Evolutionary conservation across 2,329 filamentous ascomycete species (phyloP).

Genomic region (Calonectria hawksworthii): DNA sequence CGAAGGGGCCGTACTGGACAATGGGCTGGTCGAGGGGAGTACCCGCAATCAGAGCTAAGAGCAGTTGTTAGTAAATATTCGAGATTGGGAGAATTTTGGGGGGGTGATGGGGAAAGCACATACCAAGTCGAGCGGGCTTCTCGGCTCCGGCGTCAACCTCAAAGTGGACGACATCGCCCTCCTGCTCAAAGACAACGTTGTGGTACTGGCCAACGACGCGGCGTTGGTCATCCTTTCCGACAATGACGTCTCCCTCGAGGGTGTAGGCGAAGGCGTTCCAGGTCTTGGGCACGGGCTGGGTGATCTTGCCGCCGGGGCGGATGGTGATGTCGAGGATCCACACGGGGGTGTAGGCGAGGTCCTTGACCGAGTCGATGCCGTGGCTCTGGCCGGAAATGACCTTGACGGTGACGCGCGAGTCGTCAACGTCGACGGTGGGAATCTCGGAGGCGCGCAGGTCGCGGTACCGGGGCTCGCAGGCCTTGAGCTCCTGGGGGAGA

Average conservation of each 20-base stretch:
- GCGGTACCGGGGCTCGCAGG: slow-evolving; percentile 91
- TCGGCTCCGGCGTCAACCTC: slow-evolving; percentile 76
- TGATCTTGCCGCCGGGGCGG: slow-evolving; percentile 81
- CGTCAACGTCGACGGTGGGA: slow-evolving; percentile 78
- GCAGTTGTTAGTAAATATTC: slow-evolving; percentile 1
- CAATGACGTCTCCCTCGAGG: slow-evolving; percentile 79
- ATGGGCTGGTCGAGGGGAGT: slow-evolving; percentile 84
- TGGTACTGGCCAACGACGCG: slow-evolving; percentile 78
- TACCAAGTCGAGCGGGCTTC: slow-evolving; percentile 66
- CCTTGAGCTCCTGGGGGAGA: slow-evolving; percentile 84
- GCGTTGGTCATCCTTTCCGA: slow-evolving; percentile 68
- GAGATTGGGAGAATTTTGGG: neutral
- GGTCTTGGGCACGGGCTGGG: slow-evolving; percentile 80
- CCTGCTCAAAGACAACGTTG: slow-evolving; percentile 88
- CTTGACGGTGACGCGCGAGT: slow-evolving; percentile 83
- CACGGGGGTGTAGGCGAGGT: slow-evolving; percentile 96
- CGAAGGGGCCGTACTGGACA: slow-evolving; percentile 89
- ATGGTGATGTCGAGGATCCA: slow-evolving; percentile 92
- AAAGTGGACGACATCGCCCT: slow-evolving; percentile 82
- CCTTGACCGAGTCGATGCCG: slow-evolving; percentile 87
- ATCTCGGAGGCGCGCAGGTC: slow-evolving; percentile 87
- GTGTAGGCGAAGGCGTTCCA: slow-evolving; percentile 95
- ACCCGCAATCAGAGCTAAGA: slow-evolving; percentile 78
- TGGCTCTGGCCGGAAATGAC: slow-evolving; percentile 90
- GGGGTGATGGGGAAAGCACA: slow-evolving; percentile 16